phyloP scores from a whole-genome alignment of 495 filamentous ascomycete genomes.

The Neurospora sp. region DNA sequence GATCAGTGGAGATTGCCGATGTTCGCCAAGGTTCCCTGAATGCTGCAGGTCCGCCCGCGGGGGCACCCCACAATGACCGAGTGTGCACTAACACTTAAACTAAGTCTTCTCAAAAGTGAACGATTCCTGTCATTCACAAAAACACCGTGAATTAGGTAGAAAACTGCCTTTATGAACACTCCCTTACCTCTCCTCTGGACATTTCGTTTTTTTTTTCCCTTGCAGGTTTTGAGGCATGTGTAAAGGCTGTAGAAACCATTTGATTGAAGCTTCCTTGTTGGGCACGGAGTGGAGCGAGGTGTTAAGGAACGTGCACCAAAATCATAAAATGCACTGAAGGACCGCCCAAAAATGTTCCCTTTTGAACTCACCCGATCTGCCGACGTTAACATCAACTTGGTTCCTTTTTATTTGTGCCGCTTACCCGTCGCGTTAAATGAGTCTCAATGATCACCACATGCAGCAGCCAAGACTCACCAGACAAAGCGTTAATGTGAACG shows the following conservation, averaged over 20 bases:
- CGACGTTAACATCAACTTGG: neutral
- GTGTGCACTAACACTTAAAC: neutral
- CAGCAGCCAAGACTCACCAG: neutral
- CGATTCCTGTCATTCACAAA: neutral
- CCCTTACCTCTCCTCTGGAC: too few species aligned
- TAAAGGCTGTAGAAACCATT: too few species aligned
- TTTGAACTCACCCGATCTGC: neutral
- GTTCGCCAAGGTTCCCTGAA: neutral
- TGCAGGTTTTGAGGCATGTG: too few species aligned
- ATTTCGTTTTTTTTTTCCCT: too few species aligned
- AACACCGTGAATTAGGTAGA: neutral
- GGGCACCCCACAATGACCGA: neutral
- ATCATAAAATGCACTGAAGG: neutral
- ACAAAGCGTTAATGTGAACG: neutral
- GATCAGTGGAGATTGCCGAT: neutral
- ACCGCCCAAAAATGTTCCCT: neutral
- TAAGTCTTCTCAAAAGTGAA: neutral
- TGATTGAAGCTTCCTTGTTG: neutral
- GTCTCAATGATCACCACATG: neutral
- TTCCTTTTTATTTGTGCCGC: neutral
- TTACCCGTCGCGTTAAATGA: neutral
- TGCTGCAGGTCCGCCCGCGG: neutral
- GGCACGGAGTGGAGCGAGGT: neutral
- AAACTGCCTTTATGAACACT: too few species aligned
- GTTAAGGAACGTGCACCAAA: neutral